Evolutionary conservation across 495 filamentous ascomycete genomes (phyloP), one percentile per base, ranked within the genome.

Genomic region (Penicillium coprophilum): DNA sequence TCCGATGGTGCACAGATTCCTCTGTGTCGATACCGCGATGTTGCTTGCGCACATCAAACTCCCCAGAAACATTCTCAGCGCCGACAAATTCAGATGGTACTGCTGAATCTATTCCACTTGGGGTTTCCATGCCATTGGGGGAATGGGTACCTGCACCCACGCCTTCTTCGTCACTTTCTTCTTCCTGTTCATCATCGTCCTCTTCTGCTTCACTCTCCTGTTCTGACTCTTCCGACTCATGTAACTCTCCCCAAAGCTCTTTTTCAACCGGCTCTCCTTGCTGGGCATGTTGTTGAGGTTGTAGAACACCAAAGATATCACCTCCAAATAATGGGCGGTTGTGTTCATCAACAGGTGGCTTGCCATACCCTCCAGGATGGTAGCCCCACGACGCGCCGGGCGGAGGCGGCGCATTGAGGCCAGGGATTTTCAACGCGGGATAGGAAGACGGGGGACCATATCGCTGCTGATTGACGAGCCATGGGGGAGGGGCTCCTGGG

Each of bases 351-450:
- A 95, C 85, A 2, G 94, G 94, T 3, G 94, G 94, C 67, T 96
- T 97, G 45, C 94, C 94, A 72, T 94, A 98, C 36, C 93, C 92
- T 40, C 94, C 94, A 27, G 94, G 91, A 62, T 92, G 88, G 66
- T 96, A 97, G 15, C 94, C 94, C 94, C 94, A 98, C 63, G 84
- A 80, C 10, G 87, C 92, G n/a, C 94, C 94, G n/a, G 89, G 81
- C 5, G 94, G 94, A 8, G 91, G 88, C 4, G 94, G 91, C n/a
- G 92, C 91, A 73, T 97, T 98, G 20, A 98, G 80, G 28, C 94
- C 94, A 7, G 94, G 89, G 47, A 98, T 92, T 67, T 93, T 96
- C 41, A 97, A 78, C 19, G 88, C 86, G 20, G 94, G 90, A 71
- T 98, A 98, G 8, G 89, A 92, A 9, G 94, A 93, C 1, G 94